Conservation (phyloP, 306 rosid species). For the Sicyos edulis region DNA sequence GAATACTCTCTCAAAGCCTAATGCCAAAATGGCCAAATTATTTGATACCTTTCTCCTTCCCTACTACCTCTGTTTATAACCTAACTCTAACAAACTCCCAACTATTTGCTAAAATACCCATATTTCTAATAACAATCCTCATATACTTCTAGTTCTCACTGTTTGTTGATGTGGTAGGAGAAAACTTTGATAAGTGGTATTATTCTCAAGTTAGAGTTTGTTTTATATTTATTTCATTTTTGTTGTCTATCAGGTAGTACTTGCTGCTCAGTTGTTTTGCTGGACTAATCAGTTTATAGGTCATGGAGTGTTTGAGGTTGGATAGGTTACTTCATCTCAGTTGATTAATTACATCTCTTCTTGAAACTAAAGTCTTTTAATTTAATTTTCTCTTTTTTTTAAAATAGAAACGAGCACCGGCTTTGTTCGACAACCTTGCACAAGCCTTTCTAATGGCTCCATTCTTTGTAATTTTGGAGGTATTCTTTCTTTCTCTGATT, state of each 20-base stretch:
- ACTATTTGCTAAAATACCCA: too few species aligned
- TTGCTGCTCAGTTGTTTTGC: constrained; percentile 68
- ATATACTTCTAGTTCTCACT: neutral
- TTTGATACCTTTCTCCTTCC: too few species aligned
- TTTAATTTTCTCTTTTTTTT: constrained; percentile 2
- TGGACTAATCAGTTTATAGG: constrained; percentile 33
- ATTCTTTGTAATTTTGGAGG: constrained; percentile 76
- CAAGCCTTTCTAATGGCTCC: constrained; percentile 91
- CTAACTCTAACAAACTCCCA: too few species aligned
- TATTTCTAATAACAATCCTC: too few species aligned
- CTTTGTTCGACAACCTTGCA: constrained; percentile 70
- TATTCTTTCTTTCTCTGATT: constrained; percentile 12
- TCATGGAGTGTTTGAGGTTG: constrained; percentile 55
- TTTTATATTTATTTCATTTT: neutral
- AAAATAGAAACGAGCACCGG: constrained; percentile 91
- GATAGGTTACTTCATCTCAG: constrained; percentile 13
- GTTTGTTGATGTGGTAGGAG: neutral
- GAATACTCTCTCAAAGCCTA: too few species aligned
- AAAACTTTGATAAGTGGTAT: neutral
- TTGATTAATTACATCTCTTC: neutral
- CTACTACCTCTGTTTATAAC: too few species aligned
- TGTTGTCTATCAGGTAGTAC: constrained; percentile 44
- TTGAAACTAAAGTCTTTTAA: neutral
- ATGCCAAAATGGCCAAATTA: too few species aligned
- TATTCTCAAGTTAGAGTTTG: neutral